Conservation (phyloP, 495 filamentous ascomycete genomes). For the Polyplosphaeria fusca region DNA sequence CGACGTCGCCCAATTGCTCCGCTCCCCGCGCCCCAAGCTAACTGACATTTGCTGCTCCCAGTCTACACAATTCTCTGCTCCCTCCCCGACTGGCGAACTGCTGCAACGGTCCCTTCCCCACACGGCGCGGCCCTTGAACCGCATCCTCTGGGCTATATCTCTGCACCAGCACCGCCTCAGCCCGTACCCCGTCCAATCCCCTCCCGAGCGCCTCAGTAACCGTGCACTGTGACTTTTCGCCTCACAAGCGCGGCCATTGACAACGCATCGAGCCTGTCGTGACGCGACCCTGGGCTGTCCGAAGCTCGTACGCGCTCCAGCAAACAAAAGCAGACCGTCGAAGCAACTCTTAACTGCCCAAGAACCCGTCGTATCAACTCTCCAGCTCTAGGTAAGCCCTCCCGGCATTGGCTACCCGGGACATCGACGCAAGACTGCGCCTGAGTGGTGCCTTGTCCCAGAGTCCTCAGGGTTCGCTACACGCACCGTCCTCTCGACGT, state of each 20-base stretch:
- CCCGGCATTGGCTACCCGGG: conserved; percentile 30
- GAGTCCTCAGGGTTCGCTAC: too few relatives aligned
- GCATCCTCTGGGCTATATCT: neutral
- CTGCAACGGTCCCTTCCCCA: conserved; percentile 27
- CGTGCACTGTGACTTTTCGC: conserved; percentile 27
- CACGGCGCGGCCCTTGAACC: conserved; percentile 31
- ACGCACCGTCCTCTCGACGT: too few relatives aligned
- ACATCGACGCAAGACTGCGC: too few relatives aligned
- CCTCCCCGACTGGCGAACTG: conserved; percentile 19
- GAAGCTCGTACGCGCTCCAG: conserved; percentile 21
- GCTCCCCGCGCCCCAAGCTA: conserved; percentile 25
- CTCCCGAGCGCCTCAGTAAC: conserved; percentile 10
- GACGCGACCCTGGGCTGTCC: conserved; percentile 28
- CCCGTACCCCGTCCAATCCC: conserved; percentile 11
- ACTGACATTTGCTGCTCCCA: conserved; percentile 27
- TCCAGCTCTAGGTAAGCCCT: conserved; percentile 18
- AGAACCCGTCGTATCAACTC: conserved; percentile 25
- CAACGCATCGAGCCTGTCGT: conserved; percentile 36
- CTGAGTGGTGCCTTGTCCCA: too few relatives aligned
- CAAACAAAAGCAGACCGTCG: conserved; percentile 27
- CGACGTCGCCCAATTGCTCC: conserved; percentile 33
- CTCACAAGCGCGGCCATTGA: conserved; percentile 36
- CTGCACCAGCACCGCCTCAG: conserved; percentile 26
- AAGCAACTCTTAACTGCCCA: conserved; percentile 23
- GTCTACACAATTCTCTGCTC: conserved; percentile 14